Conservation (phyloP, 164 flowering plant genomes). For the Vitis cinerea region DNA sequence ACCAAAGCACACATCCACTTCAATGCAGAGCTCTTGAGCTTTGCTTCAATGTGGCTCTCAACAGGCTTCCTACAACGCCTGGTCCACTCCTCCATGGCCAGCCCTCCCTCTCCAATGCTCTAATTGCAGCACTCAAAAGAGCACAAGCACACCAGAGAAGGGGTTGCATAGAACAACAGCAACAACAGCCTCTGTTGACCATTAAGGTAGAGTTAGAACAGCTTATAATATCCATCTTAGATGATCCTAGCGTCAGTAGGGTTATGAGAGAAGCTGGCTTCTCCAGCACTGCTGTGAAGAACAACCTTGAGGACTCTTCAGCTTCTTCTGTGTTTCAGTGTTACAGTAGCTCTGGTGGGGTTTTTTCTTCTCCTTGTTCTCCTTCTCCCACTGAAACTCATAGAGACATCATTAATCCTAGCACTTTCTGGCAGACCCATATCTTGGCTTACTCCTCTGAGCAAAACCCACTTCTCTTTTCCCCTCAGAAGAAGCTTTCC, state of each 20-base stretch:
- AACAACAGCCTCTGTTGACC: slow-evolving; percentile 60
- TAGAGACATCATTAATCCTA: slow-evolving; percentile 19
- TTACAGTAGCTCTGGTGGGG: slow-evolving; percentile 43
- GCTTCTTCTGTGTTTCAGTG: slow-evolving; percentile 52
- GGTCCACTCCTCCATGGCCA: slow-evolving; percentile 53
- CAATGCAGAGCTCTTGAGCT: slow-evolving; percentile 94
- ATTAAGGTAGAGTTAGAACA: slow-evolving; percentile 86
- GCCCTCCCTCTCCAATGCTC: slow-evolving; percentile 86
- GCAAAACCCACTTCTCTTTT: slow-evolving; percentile 47
- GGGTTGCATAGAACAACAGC: slow-evolving; percentile 71
- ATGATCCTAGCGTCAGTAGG: slow-evolving; percentile 95
- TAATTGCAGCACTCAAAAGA: slow-evolving; percentile 87
- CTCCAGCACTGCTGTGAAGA: slow-evolving; percentile 75
- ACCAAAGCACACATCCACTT: slow-evolving; percentile 60
- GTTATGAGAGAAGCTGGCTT: slow-evolving; percentile 98
- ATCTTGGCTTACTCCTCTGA: slow-evolving; percentile 43
- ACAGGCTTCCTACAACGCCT: slow-evolving; percentile 77
- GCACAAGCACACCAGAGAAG: slow-evolving; percentile 91
- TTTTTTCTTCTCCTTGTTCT: slow-evolving; percentile 50
- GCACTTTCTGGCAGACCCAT: slow-evolving; percentile 54
- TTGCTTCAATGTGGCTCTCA: slow-evolving; percentile 94
- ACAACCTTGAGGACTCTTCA: slow-evolving; percentile 62
- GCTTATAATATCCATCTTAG: slow-evolving; percentile 80
- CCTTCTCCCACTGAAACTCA: slow-evolving; percentile 34
- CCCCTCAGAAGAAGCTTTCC: slow-evolving; percentile 39